phyloP scores from a whole-genome alignment of 805 yeast species.

The Phaffomyces antillensis region DNA sequence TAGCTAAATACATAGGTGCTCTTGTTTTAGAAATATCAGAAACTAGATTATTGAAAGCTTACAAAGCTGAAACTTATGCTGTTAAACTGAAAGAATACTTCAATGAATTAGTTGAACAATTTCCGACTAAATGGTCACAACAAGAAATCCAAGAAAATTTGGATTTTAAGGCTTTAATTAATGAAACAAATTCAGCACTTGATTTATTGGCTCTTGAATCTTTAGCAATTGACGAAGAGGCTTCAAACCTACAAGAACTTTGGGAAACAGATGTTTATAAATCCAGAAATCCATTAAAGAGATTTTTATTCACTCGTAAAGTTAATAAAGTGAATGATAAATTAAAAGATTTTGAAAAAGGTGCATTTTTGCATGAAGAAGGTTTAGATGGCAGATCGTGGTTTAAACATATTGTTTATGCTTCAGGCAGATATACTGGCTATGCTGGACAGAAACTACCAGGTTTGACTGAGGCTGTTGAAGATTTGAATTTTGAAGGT shows the following conservation, averaged over 20 bases:
- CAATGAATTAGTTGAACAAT: constrained; percentile 26
- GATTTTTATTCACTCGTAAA: constrained; percentile 20
- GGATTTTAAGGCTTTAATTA: constrained; percentile 24
- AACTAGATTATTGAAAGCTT: constrained; percentile 37
- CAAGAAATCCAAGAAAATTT: constrained; percentile 3
- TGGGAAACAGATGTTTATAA: constrained; percentile 25
- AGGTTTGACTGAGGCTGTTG: constrained; percentile 45
- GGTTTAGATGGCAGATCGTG: constrained; percentile 44
- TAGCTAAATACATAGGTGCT: constrained; percentile 48
- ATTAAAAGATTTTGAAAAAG: constrained; percentile 36
- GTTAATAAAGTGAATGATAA: constrained; percentile 28
- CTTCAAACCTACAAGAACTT: constrained; percentile 14
- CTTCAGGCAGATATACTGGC: constrained; percentile 51
- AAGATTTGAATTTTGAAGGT: constrained; percentile 34
- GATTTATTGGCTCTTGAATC: constrained; percentile 18
- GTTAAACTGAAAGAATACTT: constrained; percentile 31
- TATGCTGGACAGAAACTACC: constrained; percentile 49
- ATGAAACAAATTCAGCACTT: constrained; percentile 24
- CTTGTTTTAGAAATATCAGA: constrained; percentile 43
- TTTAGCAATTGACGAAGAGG: constrained; percentile 21
- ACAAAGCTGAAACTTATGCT: constrained; percentile 32
- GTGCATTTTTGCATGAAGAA: constrained; percentile 32
- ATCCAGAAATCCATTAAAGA: constrained; percentile 27
- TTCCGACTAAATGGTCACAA: constrained; percentile 30
- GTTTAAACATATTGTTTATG: constrained; percentile 48